These are phyloP conservation scores for Fusarium sp. DNA, from an alignment of 2,329 filamentous ascomycete genomes.

Conservation along the genomic window DNA sequence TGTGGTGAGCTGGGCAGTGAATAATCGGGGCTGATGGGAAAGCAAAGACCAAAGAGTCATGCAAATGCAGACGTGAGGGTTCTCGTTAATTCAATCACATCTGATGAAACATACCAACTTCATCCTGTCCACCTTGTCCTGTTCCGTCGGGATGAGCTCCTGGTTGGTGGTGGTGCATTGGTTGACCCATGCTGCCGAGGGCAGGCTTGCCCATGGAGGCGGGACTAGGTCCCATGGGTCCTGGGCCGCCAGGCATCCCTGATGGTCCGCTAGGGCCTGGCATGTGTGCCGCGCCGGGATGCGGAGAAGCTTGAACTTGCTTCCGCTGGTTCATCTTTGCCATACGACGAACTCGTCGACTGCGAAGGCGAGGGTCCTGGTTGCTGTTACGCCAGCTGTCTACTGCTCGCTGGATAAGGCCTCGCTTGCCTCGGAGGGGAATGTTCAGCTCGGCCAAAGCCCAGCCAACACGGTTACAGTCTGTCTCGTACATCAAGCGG, in stretches of 20 bases:
- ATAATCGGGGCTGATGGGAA: slow-evolving; percentile 32
- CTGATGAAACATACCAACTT: slow-evolving; percentile 99
- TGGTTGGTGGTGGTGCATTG: slow-evolving; percentile 74
- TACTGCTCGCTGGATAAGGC: slow-evolving; percentile 94
- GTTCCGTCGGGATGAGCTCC: slow-evolving; percentile 60
- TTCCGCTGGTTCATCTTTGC: slow-evolving; percentile 95
- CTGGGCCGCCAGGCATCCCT: slow-evolving; percentile 70
- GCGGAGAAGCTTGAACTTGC: slow-evolving; percentile 69
- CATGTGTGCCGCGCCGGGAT: slow-evolving; percentile 70
- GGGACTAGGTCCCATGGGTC: slow-evolving; percentile 69
- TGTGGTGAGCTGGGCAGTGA: slow-evolving; percentile 20
- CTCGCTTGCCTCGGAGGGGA: slow-evolving; percentile 89
- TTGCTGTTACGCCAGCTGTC: slow-evolving; percentile 99
- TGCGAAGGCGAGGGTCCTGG: slow-evolving; percentile 90
- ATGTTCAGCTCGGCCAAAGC: slow-evolving; percentile 93
- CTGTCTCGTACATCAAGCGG: slow-evolving; percentile 93
- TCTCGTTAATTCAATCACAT: slow-evolving; percentile 70
- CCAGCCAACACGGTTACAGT: slow-evolving; percentile 99
- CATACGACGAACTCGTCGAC: slow-evolving; percentile 91
- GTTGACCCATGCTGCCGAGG: slow-evolving; percentile 72
- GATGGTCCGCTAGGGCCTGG: slow-evolving; percentile 73
- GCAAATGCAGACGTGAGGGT: slow-evolving; percentile 54
- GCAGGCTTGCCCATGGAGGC: slow-evolving; percentile 72
- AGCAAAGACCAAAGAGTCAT: slow-evolving; percentile 39
- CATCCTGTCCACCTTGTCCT: slow-evolving; percentile 76